These are phyloP conservation scores for Gelatoporia subvermispora DNA, from an alignment of 768 basidiomycete genomes.

Conservation along the genomic window DNA sequence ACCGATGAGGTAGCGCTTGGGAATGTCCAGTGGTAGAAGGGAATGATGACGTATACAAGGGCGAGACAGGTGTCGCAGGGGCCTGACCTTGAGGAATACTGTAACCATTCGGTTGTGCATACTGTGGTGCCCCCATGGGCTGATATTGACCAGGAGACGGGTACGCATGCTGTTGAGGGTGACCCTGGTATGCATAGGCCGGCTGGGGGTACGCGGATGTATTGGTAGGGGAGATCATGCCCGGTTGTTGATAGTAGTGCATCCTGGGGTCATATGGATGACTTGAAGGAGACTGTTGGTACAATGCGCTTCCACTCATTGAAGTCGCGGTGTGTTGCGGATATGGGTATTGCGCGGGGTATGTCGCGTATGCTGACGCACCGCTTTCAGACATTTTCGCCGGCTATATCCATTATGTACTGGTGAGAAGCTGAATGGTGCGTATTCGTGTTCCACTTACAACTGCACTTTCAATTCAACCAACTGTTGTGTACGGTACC, in stretches of 20 bases:
- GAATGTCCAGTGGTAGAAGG: too few relatives aligned
- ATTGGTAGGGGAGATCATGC: too few relatives aligned
- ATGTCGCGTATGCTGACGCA: conserved; percentile 9
- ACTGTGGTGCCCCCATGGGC: not conserved
- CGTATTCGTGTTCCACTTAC: too few relatives aligned
- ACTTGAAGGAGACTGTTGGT: not conserved
- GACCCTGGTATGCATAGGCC: not conserved
- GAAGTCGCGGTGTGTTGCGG: conserved; percentile 1
- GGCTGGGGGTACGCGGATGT: too few relatives aligned
- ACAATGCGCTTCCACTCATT: too few relatives aligned
- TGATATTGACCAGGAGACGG: not conserved
- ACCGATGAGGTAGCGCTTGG: too few relatives aligned
- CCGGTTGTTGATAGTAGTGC: not conserved
- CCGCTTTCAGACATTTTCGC: not conserved
- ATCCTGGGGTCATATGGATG: conserved; percentile 1
- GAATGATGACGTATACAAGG: not conserved
- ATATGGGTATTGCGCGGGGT: conserved; percentile 5
- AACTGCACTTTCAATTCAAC: too few relatives aligned
- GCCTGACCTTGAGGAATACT: not conserved
- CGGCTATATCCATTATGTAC: too few relatives aligned
- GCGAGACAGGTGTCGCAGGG: not conserved
- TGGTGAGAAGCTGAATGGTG: too few relatives aligned
- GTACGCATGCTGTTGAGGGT: not conserved
- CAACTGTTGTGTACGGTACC: too few relatives aligned
- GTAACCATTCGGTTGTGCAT: not conserved